phyloP scores from a whole-genome alignment of 352 stramenopile species.

The Albugo laibachii region DNA sequence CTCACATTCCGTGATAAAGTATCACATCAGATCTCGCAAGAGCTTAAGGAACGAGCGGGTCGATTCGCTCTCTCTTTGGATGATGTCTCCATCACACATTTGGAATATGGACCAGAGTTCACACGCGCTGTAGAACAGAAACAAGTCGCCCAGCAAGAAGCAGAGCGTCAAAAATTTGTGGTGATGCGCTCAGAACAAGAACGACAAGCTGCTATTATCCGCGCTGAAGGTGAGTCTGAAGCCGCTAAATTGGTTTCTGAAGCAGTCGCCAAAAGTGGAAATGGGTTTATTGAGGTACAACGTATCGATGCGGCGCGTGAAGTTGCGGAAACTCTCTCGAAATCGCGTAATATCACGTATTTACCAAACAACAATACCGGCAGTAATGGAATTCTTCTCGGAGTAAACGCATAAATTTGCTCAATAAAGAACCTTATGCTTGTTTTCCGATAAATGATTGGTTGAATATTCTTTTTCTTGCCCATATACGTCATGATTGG shows the following conservation, averaged over 20 bases:
- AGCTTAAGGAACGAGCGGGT: conserved; percentile 90
- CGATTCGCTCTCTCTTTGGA: conserved; percentile 98
- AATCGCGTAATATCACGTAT: conserved; percentile 97
- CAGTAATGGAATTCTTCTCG: conserved; percentile 72
- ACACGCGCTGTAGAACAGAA: conserved; percentile 99
- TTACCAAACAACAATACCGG: conserved; percentile 81
- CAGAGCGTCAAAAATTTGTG: conserved; percentile 98
- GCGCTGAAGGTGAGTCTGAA: conserved; percentile 95
- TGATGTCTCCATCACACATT: conserved; percentile 99
- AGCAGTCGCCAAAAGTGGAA: conserved; percentile 93
- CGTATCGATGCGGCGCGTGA: conserved; percentile 99
- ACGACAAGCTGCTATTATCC: conserved; percentile 79
- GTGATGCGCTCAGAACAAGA: conserved; percentile 99
- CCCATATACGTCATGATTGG: too few relatives aligned
- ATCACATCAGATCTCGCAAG: conserved; percentile 89
- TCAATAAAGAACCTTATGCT: too few relatives aligned
- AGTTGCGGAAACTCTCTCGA: conserved; percentile 94
- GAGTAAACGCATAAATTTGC: conserved; percentile 14
- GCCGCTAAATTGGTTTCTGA: conserved; percentile 95
- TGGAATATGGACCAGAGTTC: conserved; percentile 98
- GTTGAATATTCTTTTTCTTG: too few relatives aligned
- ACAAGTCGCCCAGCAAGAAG: conserved; percentile 99
- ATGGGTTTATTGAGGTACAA: conserved; percentile 98
- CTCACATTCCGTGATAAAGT: conserved; percentile 98
- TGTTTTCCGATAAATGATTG: too few relatives aligned